Evolutionary conservation across 1,284 basidiomycete genomes (phyloP).

Genomic region (Trichosporon sp.): DNA sequence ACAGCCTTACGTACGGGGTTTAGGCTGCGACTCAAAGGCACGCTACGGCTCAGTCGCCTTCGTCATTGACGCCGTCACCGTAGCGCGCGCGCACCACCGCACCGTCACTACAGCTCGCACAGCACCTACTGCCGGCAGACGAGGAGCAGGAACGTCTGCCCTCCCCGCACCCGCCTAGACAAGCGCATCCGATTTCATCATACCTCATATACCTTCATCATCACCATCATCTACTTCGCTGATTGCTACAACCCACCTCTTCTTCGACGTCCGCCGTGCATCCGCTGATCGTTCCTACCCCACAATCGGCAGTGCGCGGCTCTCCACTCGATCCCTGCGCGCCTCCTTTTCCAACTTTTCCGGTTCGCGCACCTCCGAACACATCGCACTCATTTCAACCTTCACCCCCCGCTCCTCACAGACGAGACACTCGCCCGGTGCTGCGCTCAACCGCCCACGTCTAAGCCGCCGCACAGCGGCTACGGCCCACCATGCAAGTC

Average conservation of each 20-base stretch:
- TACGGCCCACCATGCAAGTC: constrained; percentile 44
- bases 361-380: neutral
- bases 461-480: constrained; percentile 21
- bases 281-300: neutral
- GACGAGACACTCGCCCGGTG: neutral
- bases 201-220: neutral
- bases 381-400: neutral
- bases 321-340: neutral
- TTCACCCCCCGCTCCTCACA: neutral
- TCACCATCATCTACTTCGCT: neutral
- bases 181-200: neutral
- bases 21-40: neutral
- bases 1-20: neutral
- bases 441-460: constrained; percentile 5
- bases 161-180: neutral
- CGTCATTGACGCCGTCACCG: neutral
- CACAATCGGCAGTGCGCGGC: constrained; percentile 2
- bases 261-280: neutral
- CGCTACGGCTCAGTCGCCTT: neutral
- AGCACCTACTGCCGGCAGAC: neutral
- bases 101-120: neutral
- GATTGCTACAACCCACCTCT: neutral
- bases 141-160: neutral
- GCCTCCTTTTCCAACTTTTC: constrained; percentile 8
- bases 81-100: neutral